These are phyloP conservation scores for Solanum bulbocastanum DNA, from an alignment of 257 asterid species.

Conservation along the genomic window DNA sequence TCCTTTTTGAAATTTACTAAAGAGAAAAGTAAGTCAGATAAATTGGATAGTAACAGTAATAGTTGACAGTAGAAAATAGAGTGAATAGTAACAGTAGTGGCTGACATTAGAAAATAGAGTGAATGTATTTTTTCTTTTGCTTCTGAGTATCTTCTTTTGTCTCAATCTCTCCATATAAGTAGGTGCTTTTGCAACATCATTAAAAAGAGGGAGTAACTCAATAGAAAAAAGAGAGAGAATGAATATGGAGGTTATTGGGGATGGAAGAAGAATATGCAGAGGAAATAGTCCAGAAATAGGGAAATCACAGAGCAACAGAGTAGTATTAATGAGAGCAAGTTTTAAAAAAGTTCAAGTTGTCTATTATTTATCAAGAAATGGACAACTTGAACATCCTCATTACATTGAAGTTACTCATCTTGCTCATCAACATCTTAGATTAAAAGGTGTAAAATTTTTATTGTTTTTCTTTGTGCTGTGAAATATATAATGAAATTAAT, in stretches of 20 bases:
- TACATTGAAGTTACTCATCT: constrained; percentile 66
- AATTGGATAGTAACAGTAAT: not conserved
- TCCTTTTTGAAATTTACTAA: accelerated
- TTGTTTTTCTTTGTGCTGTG: not conserved
- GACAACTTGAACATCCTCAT: constrained; percentile 88
- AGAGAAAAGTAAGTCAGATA: no score
- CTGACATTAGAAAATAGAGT: not conserved
- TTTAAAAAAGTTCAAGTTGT: constrained; percentile 67
- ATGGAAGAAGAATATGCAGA: constrained; percentile 15
- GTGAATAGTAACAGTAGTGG: not conserved
- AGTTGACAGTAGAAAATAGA: not conserved
- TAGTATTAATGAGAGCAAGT: constrained; percentile 14
- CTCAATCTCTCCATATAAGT: not conserved
- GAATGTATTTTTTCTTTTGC: not conserved
- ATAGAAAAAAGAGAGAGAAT: not conserved
- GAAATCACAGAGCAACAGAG: constrained; percentile 2
- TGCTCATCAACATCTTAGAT: constrained; percentile 57
- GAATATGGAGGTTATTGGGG: constrained; percentile 10
- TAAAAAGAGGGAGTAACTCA: not conserved
- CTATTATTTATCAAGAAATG: constrained; percentile 81
- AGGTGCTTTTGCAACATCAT: not conserved
- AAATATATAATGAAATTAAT: not conserved
- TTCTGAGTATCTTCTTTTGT: not conserved
- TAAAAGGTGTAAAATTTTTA: constrained; percentile 35
- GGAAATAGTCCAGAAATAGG: constrained; percentile 26